Evolutionary conservation across 768 basidiomycete species (phyloP).

Genomic region (Leccinellum rugosiceps): DNA sequence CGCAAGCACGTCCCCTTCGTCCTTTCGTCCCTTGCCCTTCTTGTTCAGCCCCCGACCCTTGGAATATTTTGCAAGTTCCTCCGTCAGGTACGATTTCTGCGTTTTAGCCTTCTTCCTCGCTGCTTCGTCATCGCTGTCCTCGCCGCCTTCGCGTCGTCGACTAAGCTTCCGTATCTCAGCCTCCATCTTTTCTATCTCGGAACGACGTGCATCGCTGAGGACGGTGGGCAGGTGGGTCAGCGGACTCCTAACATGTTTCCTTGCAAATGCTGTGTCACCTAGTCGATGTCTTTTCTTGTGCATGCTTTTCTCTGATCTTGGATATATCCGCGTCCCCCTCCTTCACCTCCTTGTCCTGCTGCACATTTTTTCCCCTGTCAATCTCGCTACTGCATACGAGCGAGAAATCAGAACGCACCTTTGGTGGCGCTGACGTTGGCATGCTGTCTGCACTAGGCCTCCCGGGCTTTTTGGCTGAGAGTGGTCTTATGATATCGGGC

Average conservation of each 20-base stretch:
- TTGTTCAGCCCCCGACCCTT: constrained; percentile 58
- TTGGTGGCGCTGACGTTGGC: constrained; percentile 5
- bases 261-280: constrained; percentile 39
- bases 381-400: not conserved
- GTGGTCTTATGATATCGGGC: constrained; percentile 6
- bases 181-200: constrained; percentile 86
- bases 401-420: constrained; percentile 10
- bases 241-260: too few relatives aligned
- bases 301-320: constrained; percentile 74
- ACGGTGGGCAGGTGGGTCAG: not conserved
- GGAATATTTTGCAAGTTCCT: constrained; percentile 80
- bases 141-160: constrained; percentile 51
- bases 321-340: constrained; percentile 48
- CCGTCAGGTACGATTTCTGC: constrained; percentile 65
- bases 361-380: not conserved
- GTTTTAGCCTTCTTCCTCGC: constrained; percentile 56
- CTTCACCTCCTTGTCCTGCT: constrained; percentile 17
- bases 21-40: constrained; percentile 57
- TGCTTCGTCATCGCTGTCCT: constrained; percentile 63
- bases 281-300: constrained; percentile 60
- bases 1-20: constrained; percentile 70
- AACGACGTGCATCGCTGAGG: constrained; percentile 57
- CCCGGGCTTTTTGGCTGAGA: not conserved
- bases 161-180: constrained; percentile 78
- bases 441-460: not conserved